Evolutionary conservation across 352 stramenopile species (phyloP).

Genomic region (Globisporangium lucens): DNA sequence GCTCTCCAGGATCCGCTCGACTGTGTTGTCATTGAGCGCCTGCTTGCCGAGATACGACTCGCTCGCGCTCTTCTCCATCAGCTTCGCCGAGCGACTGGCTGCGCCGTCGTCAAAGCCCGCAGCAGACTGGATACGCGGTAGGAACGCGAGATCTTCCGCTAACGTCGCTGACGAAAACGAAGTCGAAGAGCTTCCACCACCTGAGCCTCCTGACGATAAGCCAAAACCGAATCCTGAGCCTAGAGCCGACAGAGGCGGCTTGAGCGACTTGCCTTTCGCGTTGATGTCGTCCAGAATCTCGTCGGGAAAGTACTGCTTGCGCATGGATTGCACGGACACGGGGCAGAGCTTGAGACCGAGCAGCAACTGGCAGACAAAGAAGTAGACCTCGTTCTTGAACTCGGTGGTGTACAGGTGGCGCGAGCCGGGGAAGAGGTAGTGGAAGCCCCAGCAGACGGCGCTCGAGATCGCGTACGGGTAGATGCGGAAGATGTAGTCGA

Average conservation of each 20-base stretch:
- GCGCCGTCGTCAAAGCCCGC: neutral
- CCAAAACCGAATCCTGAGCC: neutral
- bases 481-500: conserved; percentile 87
- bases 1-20: conserved; percentile 51
- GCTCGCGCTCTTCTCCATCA: conserved; percentile 40
- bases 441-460: conserved; percentile 77
- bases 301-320: conserved; percentile 70
- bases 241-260: conserved; percentile 4
- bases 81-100: neutral
- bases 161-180: conserved; percentile 10
- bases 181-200: neutral
- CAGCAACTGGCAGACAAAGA: conserved; percentile 73
- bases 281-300: conserved; percentile 59
- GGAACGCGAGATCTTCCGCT: conserved; percentile 14
- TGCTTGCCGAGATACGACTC: conserved; percentile 56
- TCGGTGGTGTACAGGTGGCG: conserved; percentile 78
- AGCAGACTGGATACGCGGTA: conserved; percentile 32
- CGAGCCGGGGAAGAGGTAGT: conserved; percentile 87
- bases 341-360: conserved; percentile 65
- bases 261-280: conserved; percentile 32
- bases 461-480: conserved; percentile 86
- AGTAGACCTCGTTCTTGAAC: conserved; percentile 80
- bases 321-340: conserved; percentile 65
- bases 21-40: conserved; percentile 46
- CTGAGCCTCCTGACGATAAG: neutral